phyloP scores from a whole-genome alignment of 352 stramenopile genomes.

The Phytophthora litchii region DNA sequence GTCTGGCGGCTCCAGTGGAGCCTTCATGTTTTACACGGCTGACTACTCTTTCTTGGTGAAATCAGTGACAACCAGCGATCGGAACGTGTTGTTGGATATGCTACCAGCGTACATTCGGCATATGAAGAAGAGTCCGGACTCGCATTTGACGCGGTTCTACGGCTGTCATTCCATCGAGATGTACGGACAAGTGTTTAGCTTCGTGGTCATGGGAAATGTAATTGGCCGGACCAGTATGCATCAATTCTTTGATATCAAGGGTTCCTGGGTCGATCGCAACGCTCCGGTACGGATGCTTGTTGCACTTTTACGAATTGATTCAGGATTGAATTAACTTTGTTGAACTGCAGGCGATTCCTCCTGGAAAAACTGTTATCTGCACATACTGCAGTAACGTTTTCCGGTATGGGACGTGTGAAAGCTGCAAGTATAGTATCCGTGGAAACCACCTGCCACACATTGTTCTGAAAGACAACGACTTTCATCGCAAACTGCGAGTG shows the following conservation, averaged over 20 bases:
- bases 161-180: constrained; percentile 91
- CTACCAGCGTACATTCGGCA: constrained; percentile 82
- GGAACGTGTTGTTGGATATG: constrained; percentile 82
- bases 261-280: constrained; percentile 88
- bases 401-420: constrained; percentile 69
- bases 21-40: constrained; percentile 92
- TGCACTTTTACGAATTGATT: constrained; percentile 4
- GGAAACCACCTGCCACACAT: constrained; percentile 78
- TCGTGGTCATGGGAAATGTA: constrained; percentile 92
- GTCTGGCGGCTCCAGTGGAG: constrained; percentile 83
- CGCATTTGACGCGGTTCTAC: constrained; percentile 89
- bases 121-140: constrained; percentile 81
- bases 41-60: constrained; percentile 91
- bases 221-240: constrained; percentile 86
- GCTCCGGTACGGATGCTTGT: constrained; percentile 50
- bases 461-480: constrained; percentile 89
- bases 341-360: constrained; percentile 59
- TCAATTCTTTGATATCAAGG: constrained; percentile 92
- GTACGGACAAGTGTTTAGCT: constrained; percentile 89
- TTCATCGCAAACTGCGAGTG: constrained; percentile 83
- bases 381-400: constrained; percentile 87
- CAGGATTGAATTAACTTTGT: constrained; percentile 2
- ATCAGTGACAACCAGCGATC: constrained; percentile 81
- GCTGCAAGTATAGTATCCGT: constrained; percentile 81
- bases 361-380: constrained; percentile 84